Evolutionary conservation across 106 monocot species (phyloP), one percentile per base, ranked within the genome.

Genomic region (Posidonia australis): DNA sequence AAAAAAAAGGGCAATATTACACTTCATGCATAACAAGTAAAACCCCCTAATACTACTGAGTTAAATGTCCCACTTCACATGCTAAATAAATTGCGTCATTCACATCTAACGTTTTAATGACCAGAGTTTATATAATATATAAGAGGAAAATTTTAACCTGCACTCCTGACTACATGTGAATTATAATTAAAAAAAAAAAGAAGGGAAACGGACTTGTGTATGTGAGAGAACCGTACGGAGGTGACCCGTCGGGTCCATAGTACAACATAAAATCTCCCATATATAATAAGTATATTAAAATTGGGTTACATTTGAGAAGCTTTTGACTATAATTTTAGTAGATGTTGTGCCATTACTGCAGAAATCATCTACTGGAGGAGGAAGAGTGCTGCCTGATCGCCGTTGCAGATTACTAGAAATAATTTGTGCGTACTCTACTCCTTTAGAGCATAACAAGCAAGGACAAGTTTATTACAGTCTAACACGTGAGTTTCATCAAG

Each of bases 381-480:
- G 88, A 32, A 88, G 67, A 19, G 83, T 62, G 63, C 58, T 81
- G 22, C 88, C 79, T 54, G 65, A 68, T 23, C 84, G 84, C 22
- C 79, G 70, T 64, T 78, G 84, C 44, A 71, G 71, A 73, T 66
- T 82, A 72, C 55, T 81, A 25, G 63, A 64, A 59, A 75, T 73
- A 66, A 73, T 68, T 77, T 78, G 78, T 12, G 84, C n/a, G 88
- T 42, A 84, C 88, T 66, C 84, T 79, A 77, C 76, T 79, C 78
- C 84, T 84, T 56, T 56, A 51, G 11, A 57, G 63, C 46, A 47
- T 23, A 51, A 36, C 13, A 26, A 51, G 49, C 1, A 24, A 70
- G 29, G 9, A 57, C 36, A 36, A 27, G 17, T 22, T 5, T 53
- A 24, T 52, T 20, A 68, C 0, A 42, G 10, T 29, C 30, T 6